phyloP scores from a whole-genome alignment of 2,329 filamentous ascomycete genomes.

The Aspergillus ochraceoroseus region DNA sequence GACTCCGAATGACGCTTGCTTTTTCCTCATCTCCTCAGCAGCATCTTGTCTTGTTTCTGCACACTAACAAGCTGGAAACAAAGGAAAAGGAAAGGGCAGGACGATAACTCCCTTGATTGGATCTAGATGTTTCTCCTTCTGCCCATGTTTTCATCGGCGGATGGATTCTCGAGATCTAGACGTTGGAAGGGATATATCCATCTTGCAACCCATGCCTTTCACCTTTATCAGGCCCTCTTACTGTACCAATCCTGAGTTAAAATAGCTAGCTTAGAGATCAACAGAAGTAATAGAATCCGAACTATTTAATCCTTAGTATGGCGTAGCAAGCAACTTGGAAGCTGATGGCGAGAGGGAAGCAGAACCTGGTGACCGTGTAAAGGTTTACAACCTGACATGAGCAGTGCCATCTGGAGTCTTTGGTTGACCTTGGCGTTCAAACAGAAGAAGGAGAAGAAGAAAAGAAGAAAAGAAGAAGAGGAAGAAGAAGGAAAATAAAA shows the following conservation, averaged over 20 bases:
- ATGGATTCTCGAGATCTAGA: slow-evolving; percentile 12
- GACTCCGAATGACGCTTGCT: slow-evolving; percentile 14
- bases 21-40: slow-evolving; percentile 12
- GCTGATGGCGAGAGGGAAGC: slow-evolving; percentile 4
- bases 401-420: slow-evolving; percentile 1
- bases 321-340: neutral
- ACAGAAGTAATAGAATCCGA: neutral
- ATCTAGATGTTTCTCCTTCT: neutral
- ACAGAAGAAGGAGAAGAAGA: slow-evolving; percentile 9
- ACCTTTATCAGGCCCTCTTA: too few species aligned
- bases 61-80: slow-evolving; percentile 11
- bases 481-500: slow-evolving; percentile 12
- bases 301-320: too few species aligned
- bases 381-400: slow-evolving; percentile 12
- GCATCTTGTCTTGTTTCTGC: slow-evolving; percentile 13
- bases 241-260: too few species aligned
- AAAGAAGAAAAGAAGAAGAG: slow-evolving; percentile 4
- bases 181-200: neutral
- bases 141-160: slow-evolving; percentile 9
- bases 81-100: slow-evolving; percentile 7
- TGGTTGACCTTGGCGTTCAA: slow-evolving; percentile 11
- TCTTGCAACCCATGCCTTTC: too few species aligned
- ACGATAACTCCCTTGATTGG: slow-evolving; percentile 6
- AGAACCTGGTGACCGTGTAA: slow-evolving; percentile 13
- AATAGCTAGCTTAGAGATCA: too few species aligned